phyloP scores from a whole-genome alignment of 148 eudicot species.

The Amaranthus cruentus region DNA sequence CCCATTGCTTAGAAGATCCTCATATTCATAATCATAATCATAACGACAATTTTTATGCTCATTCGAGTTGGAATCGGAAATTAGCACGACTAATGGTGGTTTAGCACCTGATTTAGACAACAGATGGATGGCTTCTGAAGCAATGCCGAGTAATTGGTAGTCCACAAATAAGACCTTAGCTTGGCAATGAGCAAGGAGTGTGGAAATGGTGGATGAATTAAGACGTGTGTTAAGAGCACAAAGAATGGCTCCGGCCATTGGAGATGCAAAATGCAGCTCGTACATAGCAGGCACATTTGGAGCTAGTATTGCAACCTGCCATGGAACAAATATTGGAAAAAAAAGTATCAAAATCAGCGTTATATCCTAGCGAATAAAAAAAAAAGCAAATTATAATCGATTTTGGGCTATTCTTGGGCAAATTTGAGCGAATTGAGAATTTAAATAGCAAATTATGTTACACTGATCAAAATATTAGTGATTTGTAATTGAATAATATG shows the following conservation, averaged over 20 bases:
- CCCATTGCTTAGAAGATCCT: conserved; percentile 40
- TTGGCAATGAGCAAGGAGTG: conserved; percentile 45
- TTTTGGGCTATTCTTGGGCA: too few species aligned
- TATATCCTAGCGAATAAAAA: too few species aligned
- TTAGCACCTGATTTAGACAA: conserved; percentile 25
- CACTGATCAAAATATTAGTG: too few species aligned
- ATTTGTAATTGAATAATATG: too few species aligned
- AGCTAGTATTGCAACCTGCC: conserved; percentile 53
- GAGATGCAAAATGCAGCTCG: conserved; percentile 65
- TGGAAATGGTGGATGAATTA: conserved; percentile 41
- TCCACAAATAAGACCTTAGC: conserved; percentile 53
- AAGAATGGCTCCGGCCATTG: conserved; percentile 61
- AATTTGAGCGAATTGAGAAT: too few species aligned
- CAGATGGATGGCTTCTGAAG: conserved; percentile 38
- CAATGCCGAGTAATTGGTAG: conserved; percentile 33
- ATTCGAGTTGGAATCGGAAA: conserved; percentile 5
- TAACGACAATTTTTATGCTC: not conserved
- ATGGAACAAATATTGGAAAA: not conserved
- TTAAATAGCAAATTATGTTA: too few species aligned
- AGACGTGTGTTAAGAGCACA: conserved; percentile 55
- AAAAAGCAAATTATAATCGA: too few species aligned
- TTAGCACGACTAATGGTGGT: conserved; percentile 36
- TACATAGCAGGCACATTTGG: conserved; percentile 66
- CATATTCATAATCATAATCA: conserved; percentile 32
- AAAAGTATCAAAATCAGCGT: too few species aligned